phyloP scores from a whole-genome alignment of 352 stramenopile species.

The Phytopythium sindhum region DNA sequence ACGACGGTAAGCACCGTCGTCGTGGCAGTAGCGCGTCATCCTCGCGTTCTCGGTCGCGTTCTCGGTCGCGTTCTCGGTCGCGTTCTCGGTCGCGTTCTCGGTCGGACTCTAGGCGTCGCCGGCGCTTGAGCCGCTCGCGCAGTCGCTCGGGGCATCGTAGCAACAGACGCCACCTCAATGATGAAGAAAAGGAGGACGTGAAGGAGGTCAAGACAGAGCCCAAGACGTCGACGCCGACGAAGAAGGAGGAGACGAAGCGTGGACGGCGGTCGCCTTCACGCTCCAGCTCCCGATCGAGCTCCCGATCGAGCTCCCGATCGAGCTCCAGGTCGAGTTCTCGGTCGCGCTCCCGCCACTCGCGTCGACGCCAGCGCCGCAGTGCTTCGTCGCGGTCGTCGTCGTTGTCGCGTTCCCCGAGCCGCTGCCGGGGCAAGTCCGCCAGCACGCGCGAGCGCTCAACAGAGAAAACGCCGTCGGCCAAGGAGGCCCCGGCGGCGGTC shows the following conservation, averaged over 20 bases:
- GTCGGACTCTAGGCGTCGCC: constrained; percentile 20
- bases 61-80: constrained; percentile 3
- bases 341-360: constrained; percentile 6
- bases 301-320: constrained; percentile 16
- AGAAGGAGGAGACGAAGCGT: constrained; percentile 9
- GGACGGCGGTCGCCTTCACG: constrained; percentile 6
- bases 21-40: constrained; percentile 3
- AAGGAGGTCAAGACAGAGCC: background rate
- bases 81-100: background rate
- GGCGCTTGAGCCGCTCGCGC: constrained; percentile 16
- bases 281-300: constrained; percentile 15
- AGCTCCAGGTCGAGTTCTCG: too few species aligned
- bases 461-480: background rate
- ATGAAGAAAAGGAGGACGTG: constrained; percentile 7
- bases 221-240: background rate
- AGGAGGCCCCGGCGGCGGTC: constrained; percentile 11
- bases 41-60: background rate
- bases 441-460: background rate
- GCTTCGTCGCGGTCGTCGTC: background rate
- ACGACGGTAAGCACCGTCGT: background rate
- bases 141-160: constrained; percentile 19
- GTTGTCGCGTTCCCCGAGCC: background rate
- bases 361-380: constrained; percentile 1
- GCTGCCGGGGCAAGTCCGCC: background rate
- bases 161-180: constrained; percentile 4